Conservation (phyloP, 2,329 filamentous ascomycete genomes). For the Fusarium chaquense region DNA sequence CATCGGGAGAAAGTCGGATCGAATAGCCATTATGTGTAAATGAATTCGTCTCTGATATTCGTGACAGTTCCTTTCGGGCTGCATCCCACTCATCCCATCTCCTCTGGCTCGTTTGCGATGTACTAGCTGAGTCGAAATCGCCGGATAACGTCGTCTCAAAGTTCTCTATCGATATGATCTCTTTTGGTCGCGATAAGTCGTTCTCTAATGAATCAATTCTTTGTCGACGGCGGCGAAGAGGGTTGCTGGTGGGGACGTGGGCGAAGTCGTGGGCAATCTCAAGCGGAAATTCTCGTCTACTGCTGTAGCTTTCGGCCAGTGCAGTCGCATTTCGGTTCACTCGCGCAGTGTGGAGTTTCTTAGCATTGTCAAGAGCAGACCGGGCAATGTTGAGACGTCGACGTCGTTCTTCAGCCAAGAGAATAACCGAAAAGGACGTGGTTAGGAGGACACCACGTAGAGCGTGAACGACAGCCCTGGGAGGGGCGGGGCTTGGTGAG, state of each 20-base stretch:
- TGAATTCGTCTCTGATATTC: constrained; percentile 29
- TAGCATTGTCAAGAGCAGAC: constrained; percentile 64
- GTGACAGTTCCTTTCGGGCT: constrained; percentile 43
- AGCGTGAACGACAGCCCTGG: constrained; percentile 66
- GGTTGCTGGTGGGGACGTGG: constrained; percentile 38
- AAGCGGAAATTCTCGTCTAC: constrained; percentile 42
- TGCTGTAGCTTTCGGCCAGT: constrained; percentile 44
- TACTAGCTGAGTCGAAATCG: not conserved
- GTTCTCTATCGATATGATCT: constrained; percentile 9
- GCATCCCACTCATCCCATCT: constrained; percentile 47
- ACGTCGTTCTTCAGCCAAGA: constrained; percentile 68
- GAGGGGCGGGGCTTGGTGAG: constrained; percentile 62
- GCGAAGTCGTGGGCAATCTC: constrained; percentile 47
- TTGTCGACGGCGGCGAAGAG: constrained; percentile 48
- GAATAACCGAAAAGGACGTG: constrained; percentile 67
- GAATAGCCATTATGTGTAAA: constrained; percentile 37
- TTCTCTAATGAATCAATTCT: constrained; percentile 22
- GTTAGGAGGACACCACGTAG: constrained; percentile 68
- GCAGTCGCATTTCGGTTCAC: constrained; percentile 48
- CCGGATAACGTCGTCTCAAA: constrained; percentile 19
- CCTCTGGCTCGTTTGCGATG: constrained; percentile 25
- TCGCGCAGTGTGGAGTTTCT: constrained; percentile 60
- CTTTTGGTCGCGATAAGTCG: constrained; percentile 1
- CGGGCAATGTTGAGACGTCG: constrained; percentile 65
- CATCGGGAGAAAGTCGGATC: constrained; percentile 32